A percentile compares a stretch with the other conserved stretches of the same genome.
These are phyloP conservation scores for Babesia divergens DNA, from an alignment of 169 alveolate species.

Conservation along the genomic window DNA sequence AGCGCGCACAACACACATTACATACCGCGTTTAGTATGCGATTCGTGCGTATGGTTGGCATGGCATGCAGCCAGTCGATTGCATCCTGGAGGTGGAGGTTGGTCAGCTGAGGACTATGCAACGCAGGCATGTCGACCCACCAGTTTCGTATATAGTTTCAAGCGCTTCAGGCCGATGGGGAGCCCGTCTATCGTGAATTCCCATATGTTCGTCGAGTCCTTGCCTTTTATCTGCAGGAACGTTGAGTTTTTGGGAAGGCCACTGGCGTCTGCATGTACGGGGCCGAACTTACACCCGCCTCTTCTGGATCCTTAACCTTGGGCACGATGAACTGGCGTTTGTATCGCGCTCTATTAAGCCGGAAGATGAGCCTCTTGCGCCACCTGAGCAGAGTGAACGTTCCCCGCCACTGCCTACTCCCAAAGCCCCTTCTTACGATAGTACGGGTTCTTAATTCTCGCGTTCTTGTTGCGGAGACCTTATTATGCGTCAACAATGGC, in stretches of 20 bases:
- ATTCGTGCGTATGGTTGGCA: constrained; percentile 72
- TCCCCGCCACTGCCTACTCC: constrained; percentile 55
- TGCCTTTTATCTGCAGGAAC: constrained; percentile 33
- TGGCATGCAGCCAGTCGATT: constrained; percentile 72
- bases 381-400: constrained; percentile 36
- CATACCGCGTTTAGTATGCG: constrained; percentile 68
- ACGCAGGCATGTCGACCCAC: constrained; percentile 11
- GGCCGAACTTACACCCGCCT: constrained; percentile 40
- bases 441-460: constrained; percentile 72
- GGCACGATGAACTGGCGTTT: constrained; percentile 66
- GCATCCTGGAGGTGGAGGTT: constrained; percentile 77
- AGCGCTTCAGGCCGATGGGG: constrained; percentile 72
- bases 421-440: constrained; percentile 78
- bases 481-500: not conserved
- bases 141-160: constrained; percentile 67
- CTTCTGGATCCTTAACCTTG: constrained; percentile 66
- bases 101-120: constrained; percentile 17
- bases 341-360: constrained; percentile 67
- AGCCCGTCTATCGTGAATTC: constrained; percentile 72
- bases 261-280: not conserved
- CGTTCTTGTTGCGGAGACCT: constrained; percentile 68
- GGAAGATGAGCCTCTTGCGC: constrained; percentile 68
- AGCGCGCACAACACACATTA: not conserved
- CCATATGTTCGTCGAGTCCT: constrained; percentile 65
- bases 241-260: not conserved